Evolutionary conservation across 225 moss, liverwort and hornwort genomes (phyloP).

Genomic region (Takakia lepidozioides): DNA sequence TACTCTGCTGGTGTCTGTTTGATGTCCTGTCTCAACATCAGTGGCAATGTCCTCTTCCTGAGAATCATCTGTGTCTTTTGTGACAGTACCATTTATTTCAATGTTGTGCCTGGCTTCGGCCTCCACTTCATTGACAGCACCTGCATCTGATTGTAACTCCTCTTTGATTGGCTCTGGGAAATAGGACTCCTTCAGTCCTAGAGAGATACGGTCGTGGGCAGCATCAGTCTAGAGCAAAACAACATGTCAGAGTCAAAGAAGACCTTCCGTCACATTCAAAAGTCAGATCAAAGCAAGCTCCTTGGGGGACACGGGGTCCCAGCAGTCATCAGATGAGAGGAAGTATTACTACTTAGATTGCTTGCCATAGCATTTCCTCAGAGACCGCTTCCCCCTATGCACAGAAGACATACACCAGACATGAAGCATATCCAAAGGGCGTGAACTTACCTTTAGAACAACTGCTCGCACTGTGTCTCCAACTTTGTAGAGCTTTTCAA

Average conservation of each 20-base stretch:
- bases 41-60: conserved; percentile 17
- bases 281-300: too few species aligned
- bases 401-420: too few species aligned
- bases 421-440: too few species aligned
- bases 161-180: conserved; percentile 19
- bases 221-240: conserved; percentile 21
- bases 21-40: neutral
- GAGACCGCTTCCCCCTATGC: too few species aligned
- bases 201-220: conserved; percentile 36
- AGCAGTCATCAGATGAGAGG: too few species aligned
- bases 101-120: conserved; percentile 6
- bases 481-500: conserved; percentile 48
- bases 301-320: too few species aligned
- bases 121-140: conserved; percentile 18
- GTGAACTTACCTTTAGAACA: conserved; percentile 60
- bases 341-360: too few species aligned
- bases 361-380: too few species aligned
- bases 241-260: too few species aligned
- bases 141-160: conserved; percentile 20
- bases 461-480: conserved; percentile 71
- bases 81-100: conserved; percentile 2
- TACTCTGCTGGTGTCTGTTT: conserved; percentile 24
- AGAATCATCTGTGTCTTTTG: conserved; percentile 20
- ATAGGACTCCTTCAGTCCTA: conserved; percentile 59
- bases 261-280: too few species aligned